Evolutionary conservation across 169 alveolate species (phyloP).

Genomic region (Theileria equi): DNA sequence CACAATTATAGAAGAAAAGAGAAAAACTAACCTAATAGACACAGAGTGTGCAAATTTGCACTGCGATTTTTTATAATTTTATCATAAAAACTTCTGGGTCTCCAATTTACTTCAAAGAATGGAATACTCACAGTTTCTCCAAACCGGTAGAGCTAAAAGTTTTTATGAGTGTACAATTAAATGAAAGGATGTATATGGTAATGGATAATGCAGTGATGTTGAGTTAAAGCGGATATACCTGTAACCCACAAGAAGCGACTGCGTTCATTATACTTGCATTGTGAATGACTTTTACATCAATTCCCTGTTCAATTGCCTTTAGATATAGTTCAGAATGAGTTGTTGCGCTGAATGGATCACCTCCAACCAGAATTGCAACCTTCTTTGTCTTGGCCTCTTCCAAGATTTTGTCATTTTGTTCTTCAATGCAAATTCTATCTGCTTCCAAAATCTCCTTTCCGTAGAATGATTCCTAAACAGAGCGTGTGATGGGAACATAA

Average conservation of each 20-base stretch:
- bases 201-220: background rate
- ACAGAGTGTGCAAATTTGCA: slow-evolving; percentile 92
- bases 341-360: slow-evolving; percentile 96
- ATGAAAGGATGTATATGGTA: slow-evolving; percentile 54
- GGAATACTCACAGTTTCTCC: slow-evolving; percentile 98
- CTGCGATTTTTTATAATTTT: slow-evolving; percentile 87
- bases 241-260: slow-evolving; percentile 79
- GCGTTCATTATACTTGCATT: slow-evolving; percentile 91
- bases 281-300: slow-evolving; percentile 89
- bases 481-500: no score
- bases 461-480: slow-evolving; percentile 64
- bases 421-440: slow-evolving; percentile 92
- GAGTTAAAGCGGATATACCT: slow-evolving; percentile 11
- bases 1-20: background rate
- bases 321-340: slow-evolving; percentile 92
- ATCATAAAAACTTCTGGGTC: slow-evolving; percentile 94
- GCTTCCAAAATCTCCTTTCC: slow-evolving; percentile 88
- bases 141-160: slow-evolving; percentile 91
- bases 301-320: slow-evolving; percentile 87
- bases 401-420: slow-evolving; percentile 84
- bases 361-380: slow-evolving; percentile 90
- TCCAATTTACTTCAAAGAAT: slow-evolving; percentile 95
- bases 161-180: slow-evolving; percentile 58
- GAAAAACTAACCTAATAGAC: slow-evolving; percentile 90
- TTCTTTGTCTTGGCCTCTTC: slow-evolving; percentile 81